Conservation (phyloP, 768 basidiomycete species). For the Leccinum boreale region DNA sequence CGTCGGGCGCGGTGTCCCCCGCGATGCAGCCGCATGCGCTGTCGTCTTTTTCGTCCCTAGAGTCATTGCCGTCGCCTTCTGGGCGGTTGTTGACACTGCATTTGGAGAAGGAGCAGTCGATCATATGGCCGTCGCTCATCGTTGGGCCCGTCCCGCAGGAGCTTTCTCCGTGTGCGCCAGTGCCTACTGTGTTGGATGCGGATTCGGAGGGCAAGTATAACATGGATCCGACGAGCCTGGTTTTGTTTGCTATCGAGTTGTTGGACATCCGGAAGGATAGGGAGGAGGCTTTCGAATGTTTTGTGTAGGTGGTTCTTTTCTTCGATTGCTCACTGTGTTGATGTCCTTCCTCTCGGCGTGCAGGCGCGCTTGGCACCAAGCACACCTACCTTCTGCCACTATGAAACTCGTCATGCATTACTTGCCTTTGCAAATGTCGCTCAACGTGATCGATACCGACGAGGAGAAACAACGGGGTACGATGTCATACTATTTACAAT, state of each 20-base stretch:
- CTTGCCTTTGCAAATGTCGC: slow-evolving; percentile 52
- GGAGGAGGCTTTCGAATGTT: slow-evolving; percentile 79
- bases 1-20: slow-evolving; percentile 57
- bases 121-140: slow-evolving; percentile 81
- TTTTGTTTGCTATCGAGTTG: slow-evolving; percentile 65
- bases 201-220: slow-evolving; percentile 63
- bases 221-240: slow-evolving; percentile 83
- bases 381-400: slow-evolving; percentile 69
- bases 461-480: slow-evolving; percentile 50
- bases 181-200: slow-evolving; percentile 52
- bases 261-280: slow-evolving; percentile 73
- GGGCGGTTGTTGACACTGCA: slow-evolving; percentile 76
- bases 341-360: not conserved
- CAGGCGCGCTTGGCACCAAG: slow-evolving; percentile 82
- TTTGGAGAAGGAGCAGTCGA: slow-evolving; percentile 73
- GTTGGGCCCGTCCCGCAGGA: slow-evolving; percentile 67
- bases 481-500: slow-evolving; percentile 57
- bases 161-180: slow-evolving; percentile 49
- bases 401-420: slow-evolving; percentile 77
- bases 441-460: slow-evolving; percentile 31
- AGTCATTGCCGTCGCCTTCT: slow-evolving; percentile 47
- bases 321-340: not conserved
- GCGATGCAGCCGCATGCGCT: slow-evolving; percentile 50
- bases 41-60: slow-evolving; percentile 74
- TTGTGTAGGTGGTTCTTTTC: slow-evolving; percentile 50